Conservation (phyloP, 495 filamentous ascomycete species). For the Copromyces sp. region DNA sequence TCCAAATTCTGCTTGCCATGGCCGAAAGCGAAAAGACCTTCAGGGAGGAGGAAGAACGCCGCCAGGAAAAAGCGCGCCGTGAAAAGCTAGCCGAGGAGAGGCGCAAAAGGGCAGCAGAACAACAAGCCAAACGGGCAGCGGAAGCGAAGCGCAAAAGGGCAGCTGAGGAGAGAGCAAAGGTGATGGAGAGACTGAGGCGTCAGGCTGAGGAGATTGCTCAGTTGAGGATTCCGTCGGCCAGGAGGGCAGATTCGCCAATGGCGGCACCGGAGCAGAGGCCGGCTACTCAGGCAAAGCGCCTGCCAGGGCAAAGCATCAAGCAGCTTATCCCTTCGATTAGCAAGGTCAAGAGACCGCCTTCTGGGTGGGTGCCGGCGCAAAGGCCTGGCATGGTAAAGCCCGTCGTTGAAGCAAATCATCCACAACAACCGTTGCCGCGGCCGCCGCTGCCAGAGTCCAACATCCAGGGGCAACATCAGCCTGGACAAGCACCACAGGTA, state of each 20-base stretch:
- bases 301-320: background rate
- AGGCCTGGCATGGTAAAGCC: background rate
- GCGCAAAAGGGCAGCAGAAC: background rate
- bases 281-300: background rate
- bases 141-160: background rate
- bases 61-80: background rate
- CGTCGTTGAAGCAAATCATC: background rate
- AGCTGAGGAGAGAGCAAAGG: background rate
- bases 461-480: background rate
- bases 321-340: background rate
- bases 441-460: background rate
- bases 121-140: background rate
- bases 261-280: background rate
- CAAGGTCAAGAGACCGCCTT: background rate
- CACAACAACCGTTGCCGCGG: background rate
- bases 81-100: background rate
- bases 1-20: slow-evolving; percentile 1
- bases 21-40: slow-evolving; percentile 1
- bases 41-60: slow-evolving; percentile 6
- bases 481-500: background rate
- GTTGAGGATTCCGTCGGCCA: background rate
- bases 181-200: background rate
- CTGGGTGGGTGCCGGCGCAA: background rate
- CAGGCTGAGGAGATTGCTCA: background rate
- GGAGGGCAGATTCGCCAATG: background rate